Base-by-base conservation (phyloP, 495 filamentous ascomycete species). In the Echria macrotheca region DNA sequence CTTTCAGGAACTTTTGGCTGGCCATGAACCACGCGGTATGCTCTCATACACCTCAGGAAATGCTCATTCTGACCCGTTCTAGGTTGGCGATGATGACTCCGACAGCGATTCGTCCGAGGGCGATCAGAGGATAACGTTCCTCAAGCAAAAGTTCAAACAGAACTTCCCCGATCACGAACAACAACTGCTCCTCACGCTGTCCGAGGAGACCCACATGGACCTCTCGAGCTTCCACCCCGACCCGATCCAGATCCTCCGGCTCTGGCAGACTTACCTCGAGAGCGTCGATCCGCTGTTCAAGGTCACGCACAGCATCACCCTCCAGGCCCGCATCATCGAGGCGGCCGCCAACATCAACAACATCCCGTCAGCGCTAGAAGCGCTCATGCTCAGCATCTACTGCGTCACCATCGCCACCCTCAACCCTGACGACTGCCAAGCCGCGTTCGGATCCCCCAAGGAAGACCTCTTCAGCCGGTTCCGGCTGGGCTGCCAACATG, bases 351-450 rank as follows among this genome's bases (percentile, higher is more conserved):
- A 71, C 37, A 6, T 70, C n/a, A 21, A 28, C 2, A 60, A 52
- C 32, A 58, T 68, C 40, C 57, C 28, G 37, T 55, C 68, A 8
- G 29, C 48, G 2, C 23, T 71, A 23, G 67, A 69, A 44, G 71
- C 70, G 10, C 69, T 83, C 0, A 72, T 83, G 67, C 82, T 83
- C 48, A 59, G 73, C 53, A 79, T 83, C 10, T 83, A 83, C 52
- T 76, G 64, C 51, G 64, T 73, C 22, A 55, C 79, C 3, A 38
- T 77, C 18, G 14, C 68, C 8, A 80, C 73, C 56, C 60, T 81
- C 11, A 29, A 33, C 11, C 52, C 47, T 0, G 67, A 74, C 1
- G 69, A 76, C 0, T 79, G 71, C 53, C 61, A 49, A 8, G 42
- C 56, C 21, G 24, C 68, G 12, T 74, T 81, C 59, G 65, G 62